Percentiles rank a stretch among this genome's conserved stretches.
phyloP scores from a whole-genome alignment of 2,329 filamentous ascomycete genomes.

The Myriosclerotinia duriaeana region DNA sequence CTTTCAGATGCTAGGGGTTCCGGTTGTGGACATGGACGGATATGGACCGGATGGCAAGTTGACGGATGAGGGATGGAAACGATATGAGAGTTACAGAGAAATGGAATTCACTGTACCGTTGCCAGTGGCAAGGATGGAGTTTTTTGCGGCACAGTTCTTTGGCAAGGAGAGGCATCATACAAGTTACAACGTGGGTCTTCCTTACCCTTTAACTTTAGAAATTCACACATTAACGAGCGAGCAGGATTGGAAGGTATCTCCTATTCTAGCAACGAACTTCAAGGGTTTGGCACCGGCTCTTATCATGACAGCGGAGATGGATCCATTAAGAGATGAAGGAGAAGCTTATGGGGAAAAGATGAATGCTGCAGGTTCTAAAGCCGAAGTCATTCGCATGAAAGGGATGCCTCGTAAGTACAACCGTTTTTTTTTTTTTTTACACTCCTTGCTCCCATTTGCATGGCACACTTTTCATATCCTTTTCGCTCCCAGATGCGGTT shows the following conservation, averaged over 20 bases:
- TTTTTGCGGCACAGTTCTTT: slow-evolving; percentile 28
- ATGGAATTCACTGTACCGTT: slow-evolving; percentile 27
- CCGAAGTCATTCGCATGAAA: slow-evolving; percentile 26
- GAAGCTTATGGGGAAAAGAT: slow-evolving; percentile 33
- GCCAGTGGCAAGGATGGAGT: slow-evolving; percentile 28
- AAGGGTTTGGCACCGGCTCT: slow-evolving; percentile 37
- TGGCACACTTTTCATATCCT: no score
- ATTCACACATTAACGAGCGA: not conserved
- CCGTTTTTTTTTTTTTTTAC: not conserved
- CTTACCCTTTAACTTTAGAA: not conserved
- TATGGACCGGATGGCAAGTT: slow-evolving; percentile 23
- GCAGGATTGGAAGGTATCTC: slow-evolving; percentile 28
- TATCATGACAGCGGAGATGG: slow-evolving; percentile 43
- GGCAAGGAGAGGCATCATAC: slow-evolving; percentile 22
- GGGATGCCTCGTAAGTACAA: slow-evolving; percentile 27
- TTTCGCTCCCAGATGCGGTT: not conserved
- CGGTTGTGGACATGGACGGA: slow-evolving; percentile 28
- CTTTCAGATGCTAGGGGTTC: slow-evolving; percentile 30
- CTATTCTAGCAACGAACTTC: slow-evolving; percentile 38
- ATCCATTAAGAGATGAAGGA: slow-evolving; percentile 42
- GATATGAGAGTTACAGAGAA: slow-evolving; percentile 31
- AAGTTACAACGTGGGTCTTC: slow-evolving; percentile 19
- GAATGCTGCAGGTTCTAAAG: slow-evolving; percentile 28
- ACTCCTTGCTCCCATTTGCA: not conserved
- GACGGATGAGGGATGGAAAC: slow-evolving; percentile 19